Conservation (phyloP, 164 flowering plant genomes). For the Sextonia rubra region DNA sequence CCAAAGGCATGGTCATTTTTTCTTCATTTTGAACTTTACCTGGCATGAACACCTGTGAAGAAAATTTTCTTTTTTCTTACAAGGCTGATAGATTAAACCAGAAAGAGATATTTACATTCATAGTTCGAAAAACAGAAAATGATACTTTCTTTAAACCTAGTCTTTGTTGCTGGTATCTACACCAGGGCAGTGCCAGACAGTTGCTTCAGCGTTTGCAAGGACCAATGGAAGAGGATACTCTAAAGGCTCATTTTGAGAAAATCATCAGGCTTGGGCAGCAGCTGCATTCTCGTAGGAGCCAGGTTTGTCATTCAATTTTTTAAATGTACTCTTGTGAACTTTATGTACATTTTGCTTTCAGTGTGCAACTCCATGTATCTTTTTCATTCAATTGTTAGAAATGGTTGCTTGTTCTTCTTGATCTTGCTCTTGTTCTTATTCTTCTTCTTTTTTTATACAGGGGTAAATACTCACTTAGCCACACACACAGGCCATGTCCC, state of each 20-base stretch:
- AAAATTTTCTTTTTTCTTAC: no score
- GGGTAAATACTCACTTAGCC: no score
- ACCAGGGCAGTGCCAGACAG: conserved; percentile 94
- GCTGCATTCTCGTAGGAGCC: conserved; percentile 37
- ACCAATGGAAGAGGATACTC: conserved; percentile 68
- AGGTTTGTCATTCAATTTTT: conserved; percentile 33
- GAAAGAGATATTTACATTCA: not conserved
- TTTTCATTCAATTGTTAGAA: no score
- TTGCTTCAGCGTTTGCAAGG: conserved; percentile 83
- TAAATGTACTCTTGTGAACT: not conserved
- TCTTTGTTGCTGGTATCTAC: conserved; percentile 9
- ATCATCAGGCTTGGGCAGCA: conserved; percentile 59
- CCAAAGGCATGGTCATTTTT: conserved; percentile 59
- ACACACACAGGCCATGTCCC: no score
- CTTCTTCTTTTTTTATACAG: no score
- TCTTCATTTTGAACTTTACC: not conserved
- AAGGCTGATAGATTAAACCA: no score
- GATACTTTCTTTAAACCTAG: not conserved
- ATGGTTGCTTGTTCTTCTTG: no score
- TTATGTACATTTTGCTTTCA: no score
- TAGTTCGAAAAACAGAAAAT: not conserved
- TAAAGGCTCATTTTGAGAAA: conserved; percentile 73
- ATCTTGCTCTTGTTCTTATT: no score
- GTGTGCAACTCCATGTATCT: not conserved
- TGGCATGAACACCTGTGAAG: not conserved